These are phyloP conservation scores for Umbelopsis sp. DNA, from an alignment of 192 early-diverging fungal genomes.

Conservation along the genomic window DNA sequence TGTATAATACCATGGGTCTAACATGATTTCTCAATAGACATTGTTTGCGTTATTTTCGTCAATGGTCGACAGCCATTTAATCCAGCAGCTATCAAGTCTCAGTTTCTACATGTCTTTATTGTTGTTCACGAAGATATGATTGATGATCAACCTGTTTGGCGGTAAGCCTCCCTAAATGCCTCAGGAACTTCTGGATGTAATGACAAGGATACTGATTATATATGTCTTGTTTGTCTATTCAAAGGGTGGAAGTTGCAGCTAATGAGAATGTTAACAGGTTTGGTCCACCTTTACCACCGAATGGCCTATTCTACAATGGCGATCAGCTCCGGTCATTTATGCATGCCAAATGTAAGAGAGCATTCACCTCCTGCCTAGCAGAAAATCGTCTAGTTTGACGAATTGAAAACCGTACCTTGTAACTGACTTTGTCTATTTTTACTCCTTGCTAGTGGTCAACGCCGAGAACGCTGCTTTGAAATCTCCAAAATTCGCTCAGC, in stretches of 20 bases:
- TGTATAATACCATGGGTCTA: neutral
- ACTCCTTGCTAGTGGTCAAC: conserved; percentile 51
- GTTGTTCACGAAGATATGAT: conserved; percentile 43
- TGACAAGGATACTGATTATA: neutral
- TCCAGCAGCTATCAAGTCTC: conserved; percentile 57
- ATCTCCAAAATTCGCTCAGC: conserved; percentile 50
- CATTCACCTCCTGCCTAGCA: neutral
- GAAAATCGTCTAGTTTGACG: neutral
- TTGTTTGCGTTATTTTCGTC: conserved; percentile 62
- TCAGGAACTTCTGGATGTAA: neutral
- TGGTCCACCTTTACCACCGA: conserved; percentile 51
- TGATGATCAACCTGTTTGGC: conserved; percentile 23
- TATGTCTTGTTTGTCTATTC: neutral
- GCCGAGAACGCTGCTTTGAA: conserved; percentile 58
- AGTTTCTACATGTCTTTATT: conserved; percentile 62
- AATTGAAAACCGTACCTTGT: too few relatives aligned
- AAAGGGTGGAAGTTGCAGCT: conserved; percentile 34
- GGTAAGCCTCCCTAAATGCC: conserved; percentile 12
- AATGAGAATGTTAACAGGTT: conserved; percentile 54
- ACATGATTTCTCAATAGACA: conserved; percentile 38
- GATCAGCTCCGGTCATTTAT: conserved; percentile 41
- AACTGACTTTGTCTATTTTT: neutral
- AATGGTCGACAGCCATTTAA: conserved; percentile 53
- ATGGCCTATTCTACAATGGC: conserved; percentile 43
- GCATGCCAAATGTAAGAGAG: conserved; percentile 36